phyloP scores from a whole-genome alignment of 2,329 filamentous ascomycete genomes.

The Amphichorda felina region DNA sequence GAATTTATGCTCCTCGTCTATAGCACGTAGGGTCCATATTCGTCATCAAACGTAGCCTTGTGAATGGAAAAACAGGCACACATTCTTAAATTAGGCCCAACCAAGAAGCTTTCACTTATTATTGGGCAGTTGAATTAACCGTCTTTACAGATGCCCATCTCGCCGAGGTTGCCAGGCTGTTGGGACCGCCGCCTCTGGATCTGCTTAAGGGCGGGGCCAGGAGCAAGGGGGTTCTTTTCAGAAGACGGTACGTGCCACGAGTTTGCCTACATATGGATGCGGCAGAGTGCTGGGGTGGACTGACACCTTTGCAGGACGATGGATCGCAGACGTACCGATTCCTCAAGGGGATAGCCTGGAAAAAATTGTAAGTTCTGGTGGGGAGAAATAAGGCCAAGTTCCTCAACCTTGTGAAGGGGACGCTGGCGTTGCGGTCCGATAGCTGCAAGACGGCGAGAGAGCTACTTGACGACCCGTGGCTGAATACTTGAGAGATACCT shows the following conservation, averaged over 20 bases:
- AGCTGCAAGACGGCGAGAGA: conserved; percentile 15
- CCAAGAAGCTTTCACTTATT: too few relatives aligned
- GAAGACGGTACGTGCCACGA: conserved; percentile 14
- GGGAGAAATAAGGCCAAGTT: conserved; percentile 16
- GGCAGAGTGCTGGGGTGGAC: too few relatives aligned
- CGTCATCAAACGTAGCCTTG: too few relatives aligned
- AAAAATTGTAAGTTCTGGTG: conserved; percentile 14
- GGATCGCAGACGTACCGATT: neutral
- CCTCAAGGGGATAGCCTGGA: neutral
- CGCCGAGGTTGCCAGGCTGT: conserved; percentile 31
- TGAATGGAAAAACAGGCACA: too few relatives aligned
- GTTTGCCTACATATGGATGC: neutral
- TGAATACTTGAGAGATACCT: too few relatives aligned
- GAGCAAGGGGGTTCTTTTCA: conserved; percentile 24
- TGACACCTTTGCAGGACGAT: too few relatives aligned
- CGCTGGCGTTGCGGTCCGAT: conserved; percentile 22
- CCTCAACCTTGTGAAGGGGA: conserved; percentile 20
- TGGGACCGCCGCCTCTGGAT: conserved; percentile 26
- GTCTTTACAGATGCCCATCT: too few relatives aligned
- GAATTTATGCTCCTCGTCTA: too few relatives aligned
- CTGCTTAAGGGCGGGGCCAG: conserved; percentile 18
- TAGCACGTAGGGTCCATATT: too few relatives aligned
- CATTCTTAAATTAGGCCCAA: too few relatives aligned
- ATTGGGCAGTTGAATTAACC: too few relatives aligned
- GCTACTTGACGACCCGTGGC: conserved; percentile 17